phyloP scores from a whole-genome alignment of 306 rosid species.

The Senna tora region DNA sequence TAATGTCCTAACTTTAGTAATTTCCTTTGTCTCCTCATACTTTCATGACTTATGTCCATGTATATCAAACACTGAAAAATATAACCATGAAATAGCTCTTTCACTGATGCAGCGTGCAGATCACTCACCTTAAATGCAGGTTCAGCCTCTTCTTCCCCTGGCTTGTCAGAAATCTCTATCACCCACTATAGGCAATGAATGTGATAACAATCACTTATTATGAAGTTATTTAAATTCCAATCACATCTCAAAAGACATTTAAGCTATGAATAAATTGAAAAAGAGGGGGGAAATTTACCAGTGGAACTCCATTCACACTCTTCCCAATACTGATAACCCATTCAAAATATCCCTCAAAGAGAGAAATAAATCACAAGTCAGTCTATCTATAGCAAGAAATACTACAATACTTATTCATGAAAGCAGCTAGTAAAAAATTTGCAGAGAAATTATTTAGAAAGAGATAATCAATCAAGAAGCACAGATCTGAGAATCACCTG shows the following conservation, averaged over 20 bases:
- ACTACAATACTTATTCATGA: slow-evolving; percentile 17
- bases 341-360: slow-evolving; percentile 69
- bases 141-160: slow-evolving; percentile 83
- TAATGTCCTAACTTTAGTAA: slow-evolving; percentile 11
- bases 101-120: slow-evolving; percentile 25
- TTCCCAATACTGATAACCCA: slow-evolving; percentile 81
- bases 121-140: slow-evolving; percentile 93
- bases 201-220: slow-evolving; percentile 27
- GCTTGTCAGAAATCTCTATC: slow-evolving; percentile 96
- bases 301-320: slow-evolving; percentile 87
- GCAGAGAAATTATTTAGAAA: slow-evolving; percentile 24
- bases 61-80: slow-evolving; percentile 7
- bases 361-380: slow-evolving; percentile 64
- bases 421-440: slow-evolving; percentile 1
- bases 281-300: slow-evolving; percentile 59
- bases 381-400: slow-evolving; percentile 40
- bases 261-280: slow-evolving; percentile 28
- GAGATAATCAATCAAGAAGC: slow-evolving; percentile 29
- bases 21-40: background rate
- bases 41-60: slow-evolving; percentile 4
- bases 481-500: slow-evolving; percentile 70
- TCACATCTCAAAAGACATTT: background rate
- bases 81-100: slow-evolving; percentile 16
- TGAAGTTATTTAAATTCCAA: slow-evolving; percentile 13
- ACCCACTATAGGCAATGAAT: slow-evolving; percentile 68